A percentile compares a stretch with the other conserved stretches of the same genome.
These are phyloP conservation scores for Aureobasidium lini DNA, from an alignment of 2,329 filamentous ascomycete species.

Conservation along the genomic window DNA sequence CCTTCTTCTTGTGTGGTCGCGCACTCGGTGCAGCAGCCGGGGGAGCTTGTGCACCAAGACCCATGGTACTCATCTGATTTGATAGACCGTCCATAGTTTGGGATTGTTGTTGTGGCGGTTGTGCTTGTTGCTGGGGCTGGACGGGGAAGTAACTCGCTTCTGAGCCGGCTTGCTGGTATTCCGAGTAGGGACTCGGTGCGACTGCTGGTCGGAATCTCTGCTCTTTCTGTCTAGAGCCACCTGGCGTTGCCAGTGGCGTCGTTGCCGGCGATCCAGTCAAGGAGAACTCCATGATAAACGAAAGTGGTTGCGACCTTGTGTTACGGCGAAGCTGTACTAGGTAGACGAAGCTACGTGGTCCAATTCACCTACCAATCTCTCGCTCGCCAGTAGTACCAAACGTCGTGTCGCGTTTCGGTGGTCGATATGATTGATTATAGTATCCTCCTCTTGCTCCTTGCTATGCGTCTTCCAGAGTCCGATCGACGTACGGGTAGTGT, in stretches of 20 bases:
- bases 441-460: background rate
- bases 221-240: background rate
- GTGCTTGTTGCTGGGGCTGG: slow-evolving; percentile 25
- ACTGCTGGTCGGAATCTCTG: background rate
- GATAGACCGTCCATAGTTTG: slow-evolving; percentile 42
- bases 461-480: background rate
- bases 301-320: background rate
- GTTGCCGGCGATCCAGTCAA: slow-evolving; percentile 3
- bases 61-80: slow-evolving; percentile 72
- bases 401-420: background rate
- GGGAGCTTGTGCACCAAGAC: slow-evolving; percentile 48
- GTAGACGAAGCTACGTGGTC: slow-evolving; percentile 10
- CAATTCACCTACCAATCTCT: background rate
- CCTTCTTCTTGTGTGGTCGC: slow-evolving; percentile 75
- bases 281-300: slow-evolving; percentile 2
- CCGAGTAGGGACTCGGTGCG: slow-evolving; percentile 17
- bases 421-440: background rate
- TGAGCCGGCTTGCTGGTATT: slow-evolving; percentile 37
- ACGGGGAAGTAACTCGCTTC: slow-evolving; percentile 36
- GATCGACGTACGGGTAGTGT: background rate
- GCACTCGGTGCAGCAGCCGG: slow-evolving; percentile 24
- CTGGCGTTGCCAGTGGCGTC: background rate
- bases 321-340: background rate
- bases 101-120: slow-evolving; percentile 21
- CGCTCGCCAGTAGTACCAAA: background rate